phyloP scores from a whole-genome alignment of 148 eudicot genomes.

The Heliamphora exappendiculata region DNA sequence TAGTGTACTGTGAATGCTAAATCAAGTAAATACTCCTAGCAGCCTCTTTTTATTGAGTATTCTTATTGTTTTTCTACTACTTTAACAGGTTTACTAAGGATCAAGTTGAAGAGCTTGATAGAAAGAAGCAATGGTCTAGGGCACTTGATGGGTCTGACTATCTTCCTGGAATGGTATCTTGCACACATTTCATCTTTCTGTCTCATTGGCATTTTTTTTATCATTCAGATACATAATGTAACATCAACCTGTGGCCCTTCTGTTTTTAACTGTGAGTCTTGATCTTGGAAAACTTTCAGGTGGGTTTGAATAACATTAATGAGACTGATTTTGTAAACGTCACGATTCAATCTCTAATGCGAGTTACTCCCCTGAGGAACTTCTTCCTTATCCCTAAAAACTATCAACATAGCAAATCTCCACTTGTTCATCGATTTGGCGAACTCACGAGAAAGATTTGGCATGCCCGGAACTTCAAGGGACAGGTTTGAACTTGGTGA shows the following conservation, averaged over 20 bases:
- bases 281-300: conserved; percentile 34
- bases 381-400: conserved; percentile 92
- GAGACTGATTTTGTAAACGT: conserved; percentile 96
- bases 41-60: background rate
- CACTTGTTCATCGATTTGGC: conserved; percentile 90
- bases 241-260: background rate
- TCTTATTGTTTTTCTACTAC: conserved; percentile 4
- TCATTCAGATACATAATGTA: background rate
- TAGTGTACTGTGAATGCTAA: background rate
- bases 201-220: background rate
- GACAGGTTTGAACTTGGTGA: conserved; percentile 59
- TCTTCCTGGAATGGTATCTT: conserved; percentile 89
- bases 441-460: conserved; percentile 92
- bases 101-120: conserved; percentile 71
- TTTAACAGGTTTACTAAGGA: conserved; percentile 45
- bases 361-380: conserved; percentile 92
- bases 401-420: conserved; percentile 70
- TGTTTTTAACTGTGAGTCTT: background rate
- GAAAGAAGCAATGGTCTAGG: conserved; percentile 78
- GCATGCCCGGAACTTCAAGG: conserved; percentile 94
- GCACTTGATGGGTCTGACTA: conserved; percentile 99
- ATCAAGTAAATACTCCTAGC: background rate
- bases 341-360: conserved; percentile 89
- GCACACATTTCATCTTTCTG: background rate
- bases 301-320: conserved; percentile 83